Evolutionary conservation across 768 basidiomycete genomes (phyloP), one percentile per base, ranked within the genome.

Genomic region (Tephrocybe sp.): DNA sequence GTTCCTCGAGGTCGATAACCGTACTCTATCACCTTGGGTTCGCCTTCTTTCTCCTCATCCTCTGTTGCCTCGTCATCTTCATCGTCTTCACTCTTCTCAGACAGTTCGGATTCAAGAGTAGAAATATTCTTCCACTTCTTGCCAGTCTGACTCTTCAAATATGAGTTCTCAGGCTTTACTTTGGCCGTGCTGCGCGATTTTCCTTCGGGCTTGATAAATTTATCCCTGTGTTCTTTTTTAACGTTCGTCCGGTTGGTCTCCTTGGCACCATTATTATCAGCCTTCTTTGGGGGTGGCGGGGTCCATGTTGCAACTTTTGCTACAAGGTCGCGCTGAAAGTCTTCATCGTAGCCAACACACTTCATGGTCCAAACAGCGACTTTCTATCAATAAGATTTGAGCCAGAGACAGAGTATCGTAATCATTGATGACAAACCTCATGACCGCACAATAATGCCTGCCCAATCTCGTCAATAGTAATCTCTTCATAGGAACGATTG

Each of bases 291-390:
- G 3, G 9, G 11, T 15, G 43, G 37, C 30, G 60, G 62, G 4
- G 55, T 53, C 59, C 58, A 65, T 0, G 3, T 34, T 0, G 50
- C 54, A 36, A 57, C 61, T 24, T 63, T 64, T 10, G 62, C 58
- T 11, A 61, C 62, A 2, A 76, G 49, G 9, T 66, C 57, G 12
- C 53, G 50, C 51, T 74, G 73, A 47, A 75, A 72, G 0, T 65
- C 55, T 3, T 57, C 57, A 39, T 75, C 71, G 40, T 75, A 75
- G 1, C 63, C 72, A 20, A 74, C 61, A 40, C 74, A 75, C 47
- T 74, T 68, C 67, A 74, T 63, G 0, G 65, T 67, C 68, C 69
- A 73, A 2, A 72, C 68, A 1, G 58, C 58, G 18, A 76, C 57
- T 18, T 47, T 48, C 70, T 73, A 11, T 39, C 23, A 18, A n/a